Base-by-base conservation (phyloP, 371 early-diverging fungal species). In the Mortierella sp. region DNA sequence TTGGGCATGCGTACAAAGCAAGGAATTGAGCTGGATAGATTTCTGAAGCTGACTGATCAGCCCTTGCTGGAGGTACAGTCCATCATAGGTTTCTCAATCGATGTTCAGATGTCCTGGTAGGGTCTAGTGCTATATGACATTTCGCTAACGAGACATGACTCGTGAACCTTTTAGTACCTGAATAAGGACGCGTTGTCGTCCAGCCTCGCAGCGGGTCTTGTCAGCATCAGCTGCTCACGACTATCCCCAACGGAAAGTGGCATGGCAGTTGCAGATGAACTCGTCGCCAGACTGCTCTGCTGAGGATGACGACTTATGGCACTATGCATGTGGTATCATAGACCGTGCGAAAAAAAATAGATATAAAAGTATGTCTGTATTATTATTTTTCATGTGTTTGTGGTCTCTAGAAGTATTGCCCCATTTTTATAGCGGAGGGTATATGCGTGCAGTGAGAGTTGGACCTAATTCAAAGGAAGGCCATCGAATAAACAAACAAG, bases 1-100 rank as follows among this genome's bases (percentile, higher is more conserved):
- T 84, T 92, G 58, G 91, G 94, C 0, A 72, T 93, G 71, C 85
- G 94, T 3, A 92, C 88, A 17, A 84, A 78, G 17, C 84, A 80
- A 68, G 91, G 91, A 1, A 60, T 90, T 17, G 78, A 81, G 15
- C 70, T 83, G 26, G 54, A 60, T 12, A 54, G 81, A 28, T 86
- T 85, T 47, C 47, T 21, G 1, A 37, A 27, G 24, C 34, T 59
- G 12, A 65, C 71, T 11, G 43, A 28, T 6, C 59, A 70, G 37
- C 62, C 56, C 9, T 42, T 75, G 15, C 34, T 72, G 8, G 27
- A 65, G 60, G 65, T 63, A 62, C 43, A 34, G 37, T 34, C 5
- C 34, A 34, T 5, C 34, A n/a, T n/a, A n/a, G n/a, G n/a, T n/a
- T n/a, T n/a, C n/a, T n/a, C n/a, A n/a, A n/a, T n/a, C n/a, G n/a